A percentile compares a stretch with the other conserved stretches of the same genome.
These are phyloP conservation scores for Nepenthes mirabilis DNA, from an alignment of 148 eudicot genomes.

Conservation along the genomic window DNA sequence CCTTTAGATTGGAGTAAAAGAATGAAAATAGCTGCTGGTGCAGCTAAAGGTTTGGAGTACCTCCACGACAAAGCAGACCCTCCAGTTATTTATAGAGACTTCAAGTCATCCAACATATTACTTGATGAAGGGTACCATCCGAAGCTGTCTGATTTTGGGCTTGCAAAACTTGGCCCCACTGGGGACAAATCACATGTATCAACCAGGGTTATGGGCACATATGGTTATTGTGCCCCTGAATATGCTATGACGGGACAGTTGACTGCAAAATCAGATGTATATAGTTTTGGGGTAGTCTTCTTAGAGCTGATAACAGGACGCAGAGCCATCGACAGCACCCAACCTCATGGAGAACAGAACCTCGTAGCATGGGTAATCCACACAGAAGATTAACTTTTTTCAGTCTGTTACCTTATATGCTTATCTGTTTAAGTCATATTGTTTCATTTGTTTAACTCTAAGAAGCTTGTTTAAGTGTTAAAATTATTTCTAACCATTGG, in stretches of 20 bases:
- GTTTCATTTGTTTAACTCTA: too few relatives aligned
- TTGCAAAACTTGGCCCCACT: constrained; percentile 84
- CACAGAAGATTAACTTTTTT: constrained; percentile 2
- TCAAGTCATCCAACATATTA: constrained; percentile 82
- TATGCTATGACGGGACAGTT: constrained; percentile 92
- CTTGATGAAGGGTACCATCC: constrained; percentile 59
- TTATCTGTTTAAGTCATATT: too few relatives aligned
- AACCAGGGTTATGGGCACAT: constrained; percentile 88
- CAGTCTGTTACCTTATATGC: neutral
- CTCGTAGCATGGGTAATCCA: constrained; percentile 76
- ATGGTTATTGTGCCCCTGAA: constrained; percentile 89
- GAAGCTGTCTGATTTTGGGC: constrained; percentile 85
- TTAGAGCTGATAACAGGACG: constrained; percentile 85
- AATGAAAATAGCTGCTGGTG: constrained; percentile 88
- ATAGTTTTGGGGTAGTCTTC: constrained; percentile 86
- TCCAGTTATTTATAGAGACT: constrained; percentile 80
- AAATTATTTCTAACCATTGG: too few relatives aligned
- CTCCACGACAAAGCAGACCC: constrained; percentile 90
- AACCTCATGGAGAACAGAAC: constrained; percentile 69
- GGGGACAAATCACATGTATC: constrained; percentile 93
- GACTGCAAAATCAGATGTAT: constrained; percentile 85
- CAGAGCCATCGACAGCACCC: constrained; percentile 62
- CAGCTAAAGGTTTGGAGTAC: constrained; percentile 79
- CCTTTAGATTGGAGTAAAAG: constrained; percentile 84
- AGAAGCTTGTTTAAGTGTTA: too few relatives aligned